A percentile compares a stretch with the other conserved stretches of the same genome.
Conservation (phyloP, 176 grass and related monocot species). For the Ampelocalamus luodianensis region DNA sequence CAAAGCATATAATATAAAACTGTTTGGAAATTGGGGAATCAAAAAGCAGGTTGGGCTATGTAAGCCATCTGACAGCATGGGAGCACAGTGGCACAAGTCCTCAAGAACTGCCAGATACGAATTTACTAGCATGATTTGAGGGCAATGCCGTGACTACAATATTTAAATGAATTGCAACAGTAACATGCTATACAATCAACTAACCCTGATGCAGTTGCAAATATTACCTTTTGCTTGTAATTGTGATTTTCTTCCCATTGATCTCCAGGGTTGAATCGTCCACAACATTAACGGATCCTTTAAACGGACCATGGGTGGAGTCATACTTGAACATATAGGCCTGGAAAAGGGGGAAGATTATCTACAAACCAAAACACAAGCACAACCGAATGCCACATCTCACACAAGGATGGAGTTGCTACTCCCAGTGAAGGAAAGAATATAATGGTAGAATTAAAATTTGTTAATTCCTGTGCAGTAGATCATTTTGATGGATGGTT, state of each 20-base stretch:
- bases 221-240: constrained; percentile 90
- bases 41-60: background rate
- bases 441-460: background rate
- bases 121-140: constrained; percentile 5
- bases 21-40: background rate
- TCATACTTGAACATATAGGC: constrained; percentile 99
- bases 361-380: constrained; percentile 5
- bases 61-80: background rate
- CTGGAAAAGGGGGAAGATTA: constrained; percentile 45
- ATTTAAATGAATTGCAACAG: background rate
- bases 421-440: background rate
- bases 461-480: background rate
- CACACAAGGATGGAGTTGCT: constrained; percentile 23
- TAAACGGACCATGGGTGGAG: constrained; percentile 85
- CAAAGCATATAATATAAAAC: background rate
- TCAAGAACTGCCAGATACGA: background rate
- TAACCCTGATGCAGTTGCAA: background rate
- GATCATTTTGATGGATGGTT: background rate
- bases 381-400: background rate
- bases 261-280: constrained; percentile 86
- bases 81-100: background rate
- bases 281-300: constrained; percentile 80
- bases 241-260: constrained; percentile 81
- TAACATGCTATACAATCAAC: constrained; percentile 20
- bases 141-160: background rate